Conservation (phyloP, 345 rosid species). For the Hypericum androsaemum region DNA sequence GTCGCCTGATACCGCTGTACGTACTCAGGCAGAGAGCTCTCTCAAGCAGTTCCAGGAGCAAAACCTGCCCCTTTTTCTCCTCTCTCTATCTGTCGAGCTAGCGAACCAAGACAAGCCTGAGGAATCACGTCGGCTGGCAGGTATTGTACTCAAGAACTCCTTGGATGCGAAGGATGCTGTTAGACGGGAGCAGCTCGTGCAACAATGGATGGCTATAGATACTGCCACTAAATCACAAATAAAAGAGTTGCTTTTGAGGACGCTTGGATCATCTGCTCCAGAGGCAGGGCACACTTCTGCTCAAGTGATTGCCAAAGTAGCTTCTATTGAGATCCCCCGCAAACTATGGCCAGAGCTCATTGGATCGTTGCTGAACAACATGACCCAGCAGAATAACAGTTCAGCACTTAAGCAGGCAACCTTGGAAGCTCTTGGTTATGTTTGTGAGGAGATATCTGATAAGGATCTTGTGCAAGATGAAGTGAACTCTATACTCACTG, state of each 20-base stretch:
- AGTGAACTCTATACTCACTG: constrained; percentile 84
- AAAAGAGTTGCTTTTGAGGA: constrained; percentile 57
- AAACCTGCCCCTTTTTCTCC: constrained; percentile 56
- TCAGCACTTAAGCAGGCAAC: constrained; percentile 77
- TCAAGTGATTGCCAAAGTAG: constrained; percentile 87
- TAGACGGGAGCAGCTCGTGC: constrained; percentile 55
- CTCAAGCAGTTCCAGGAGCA: constrained; percentile 77
- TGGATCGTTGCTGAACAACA: constrained; percentile 52
- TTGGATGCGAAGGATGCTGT: constrained; percentile 73
- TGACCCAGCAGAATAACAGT: constrained; percentile 56
- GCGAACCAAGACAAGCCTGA: constrained; percentile 65
- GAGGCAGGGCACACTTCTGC: constrained; percentile 88
- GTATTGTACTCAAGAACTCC: constrained; percentile 84
- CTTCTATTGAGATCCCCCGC: constrained; percentile 80
- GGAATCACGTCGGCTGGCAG: constrained; percentile 80
- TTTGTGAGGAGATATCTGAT: constrained; percentile 86
- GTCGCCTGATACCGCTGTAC: constrained; percentile 56
- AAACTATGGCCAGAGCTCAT: constrained; percentile 93
- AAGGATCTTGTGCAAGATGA: constrained; percentile 83
- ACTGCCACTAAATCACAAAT: constrained; percentile 57
- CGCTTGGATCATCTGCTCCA: constrained; percentile 49
- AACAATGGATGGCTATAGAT: constrained; percentile 67
- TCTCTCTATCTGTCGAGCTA: constrained; percentile 76
- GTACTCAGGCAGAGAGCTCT: constrained; percentile 67
- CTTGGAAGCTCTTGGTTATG: constrained; percentile 75